Conservation (phyloP, 2,329 filamentous ascomycete genomes). For the Periconia digitata region DNA sequence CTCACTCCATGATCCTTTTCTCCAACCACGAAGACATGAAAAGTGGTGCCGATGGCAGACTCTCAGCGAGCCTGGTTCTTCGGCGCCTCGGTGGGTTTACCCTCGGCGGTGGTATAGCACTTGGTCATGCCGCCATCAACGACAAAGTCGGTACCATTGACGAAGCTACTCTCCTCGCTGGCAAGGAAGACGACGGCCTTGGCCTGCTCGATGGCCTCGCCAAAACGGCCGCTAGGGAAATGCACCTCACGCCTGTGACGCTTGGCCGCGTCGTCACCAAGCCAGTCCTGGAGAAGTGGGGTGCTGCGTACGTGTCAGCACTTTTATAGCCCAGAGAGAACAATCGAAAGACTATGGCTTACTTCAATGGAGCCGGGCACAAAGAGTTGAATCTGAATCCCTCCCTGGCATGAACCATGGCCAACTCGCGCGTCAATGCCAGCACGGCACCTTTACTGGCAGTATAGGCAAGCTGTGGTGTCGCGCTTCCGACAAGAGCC, state of each 20-base stretch:
- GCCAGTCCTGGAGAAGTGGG: constrained; percentile 87
- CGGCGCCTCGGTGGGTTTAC: constrained; percentile 56
- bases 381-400: constrained; percentile 87
- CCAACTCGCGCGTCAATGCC: constrained; percentile 84
- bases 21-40: not conserved
- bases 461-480: constrained; percentile 89
- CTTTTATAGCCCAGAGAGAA: too few species aligned
- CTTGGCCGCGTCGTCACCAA: constrained; percentile 83
- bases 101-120: constrained; percentile 71
- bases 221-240: constrained; percentile 85
- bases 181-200: constrained; percentile 86
- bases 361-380: constrained; percentile 87
- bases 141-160: constrained; percentile 89
- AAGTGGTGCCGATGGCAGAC: not conserved
- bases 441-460: constrained; percentile 91
- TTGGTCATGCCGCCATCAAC: constrained; percentile 96
- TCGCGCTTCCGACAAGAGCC: constrained; percentile 81
- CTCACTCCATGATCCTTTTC: not conserved
- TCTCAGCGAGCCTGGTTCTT: constrained; percentile 47
- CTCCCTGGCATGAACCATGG: constrained; percentile 89
- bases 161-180: constrained; percentile 84
- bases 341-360: too few species aligned
- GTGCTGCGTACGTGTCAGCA: constrained; percentile 56
- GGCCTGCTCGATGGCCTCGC: constrained; percentile 91
- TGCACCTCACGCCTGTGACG: constrained; percentile 81